Percentiles rank a stretch among this genome's conserved stretches.
Evolutionary conservation across 768 basidiomycete genomes (phyloP).

Genomic region (Amanita phalloides): DNA sequence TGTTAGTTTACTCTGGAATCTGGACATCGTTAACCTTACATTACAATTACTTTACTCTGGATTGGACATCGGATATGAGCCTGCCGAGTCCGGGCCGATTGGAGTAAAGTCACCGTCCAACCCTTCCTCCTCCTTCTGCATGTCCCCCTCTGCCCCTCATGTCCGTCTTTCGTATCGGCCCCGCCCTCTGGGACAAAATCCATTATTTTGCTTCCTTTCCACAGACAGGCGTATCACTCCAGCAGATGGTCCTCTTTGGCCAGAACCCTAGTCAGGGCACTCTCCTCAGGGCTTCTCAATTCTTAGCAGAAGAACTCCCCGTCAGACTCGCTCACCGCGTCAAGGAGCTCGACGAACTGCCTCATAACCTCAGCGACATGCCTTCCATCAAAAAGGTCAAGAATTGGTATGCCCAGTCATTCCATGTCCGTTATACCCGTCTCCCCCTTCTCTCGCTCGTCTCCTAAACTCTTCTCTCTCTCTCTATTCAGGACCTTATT

Average conservation of each 20-base stretch:
- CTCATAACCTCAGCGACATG: constrained; percentile 87
- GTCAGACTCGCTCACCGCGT: constrained; percentile 93
- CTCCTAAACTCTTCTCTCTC: background rate
- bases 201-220: constrained; percentile 88
- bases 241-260: constrained; percentile 97
- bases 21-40: no score
- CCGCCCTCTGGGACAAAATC: constrained; percentile 80
- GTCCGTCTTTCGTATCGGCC: constrained; percentile 65
- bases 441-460: background rate
- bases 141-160: constrained; percentile 15
- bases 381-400: constrained; percentile 89
- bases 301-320: constrained; percentile 88
- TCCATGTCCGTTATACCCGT: constrained; percentile 56
- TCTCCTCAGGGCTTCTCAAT: constrained; percentile 83
- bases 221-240: constrained; percentile 90
- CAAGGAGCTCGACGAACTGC: constrained; percentile 90
- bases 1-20: no score
- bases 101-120: no score
- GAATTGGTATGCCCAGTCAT: constrained; percentile 98
- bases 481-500: constrained; percentile 65
- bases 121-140: background rate
- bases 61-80: no score
- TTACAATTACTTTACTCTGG: no score
- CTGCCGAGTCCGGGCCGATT: no score
- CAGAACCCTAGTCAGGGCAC: constrained; percentile 95